Evolutionary conservation across 352 stramenopile genomes (phyloP).

Genomic region (Phytophthora pseudosyringae): DNA sequence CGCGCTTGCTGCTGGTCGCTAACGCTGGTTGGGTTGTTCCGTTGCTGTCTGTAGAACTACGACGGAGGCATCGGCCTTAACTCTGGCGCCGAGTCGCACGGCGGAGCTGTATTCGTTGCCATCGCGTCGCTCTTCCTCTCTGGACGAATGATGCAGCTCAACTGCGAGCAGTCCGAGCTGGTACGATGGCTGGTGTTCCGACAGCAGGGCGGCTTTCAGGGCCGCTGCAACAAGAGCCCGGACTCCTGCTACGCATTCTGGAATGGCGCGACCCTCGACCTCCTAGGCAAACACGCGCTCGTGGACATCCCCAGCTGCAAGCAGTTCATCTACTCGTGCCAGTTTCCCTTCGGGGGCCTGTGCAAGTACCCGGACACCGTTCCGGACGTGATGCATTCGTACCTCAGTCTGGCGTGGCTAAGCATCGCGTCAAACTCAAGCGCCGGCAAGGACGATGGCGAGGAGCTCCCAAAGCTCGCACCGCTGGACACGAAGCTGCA

Average conservation of each 20-base stretch:
- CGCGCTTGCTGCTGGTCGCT: no score
- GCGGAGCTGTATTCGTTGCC: slow-evolving; percentile 75
- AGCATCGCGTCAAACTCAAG: slow-evolving; percentile 71
- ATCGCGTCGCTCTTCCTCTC: slow-evolving; percentile 77
- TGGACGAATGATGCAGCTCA: slow-evolving; percentile 70
- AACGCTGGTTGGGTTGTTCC: neutral
- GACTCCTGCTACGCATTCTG: slow-evolving; percentile 95
- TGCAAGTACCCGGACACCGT: slow-evolving; percentile 79
- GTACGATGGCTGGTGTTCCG: slow-evolving; percentile 87
- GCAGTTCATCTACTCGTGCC: slow-evolving; percentile 85
- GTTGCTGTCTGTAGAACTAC: slow-evolving; percentile 56
- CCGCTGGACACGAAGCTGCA: slow-evolving; percentile 81
- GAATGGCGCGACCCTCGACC: slow-evolving; percentile 88
- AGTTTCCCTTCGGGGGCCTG: slow-evolving; percentile 86
- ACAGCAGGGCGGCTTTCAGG: slow-evolving; percentile 88
- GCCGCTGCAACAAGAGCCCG: slow-evolving; percentile 89
- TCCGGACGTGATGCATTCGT: slow-evolving; percentile 93
- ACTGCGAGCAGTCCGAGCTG: slow-evolving; percentile 69
- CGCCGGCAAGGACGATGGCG: slow-evolving; percentile 12
- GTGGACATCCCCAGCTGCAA: slow-evolving; percentile 76
- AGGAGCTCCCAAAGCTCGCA: slow-evolving; percentile 47
- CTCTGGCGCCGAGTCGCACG: slow-evolving; percentile 71
- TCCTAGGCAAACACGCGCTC: slow-evolving; percentile 80
- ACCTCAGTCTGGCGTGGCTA: slow-evolving; percentile 91
- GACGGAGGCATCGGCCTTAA: slow-evolving; percentile 84